Base-by-base conservation (phyloP, 1,284 basidiomycete genomes). In the Heterobasidion occidentale region DNA sequence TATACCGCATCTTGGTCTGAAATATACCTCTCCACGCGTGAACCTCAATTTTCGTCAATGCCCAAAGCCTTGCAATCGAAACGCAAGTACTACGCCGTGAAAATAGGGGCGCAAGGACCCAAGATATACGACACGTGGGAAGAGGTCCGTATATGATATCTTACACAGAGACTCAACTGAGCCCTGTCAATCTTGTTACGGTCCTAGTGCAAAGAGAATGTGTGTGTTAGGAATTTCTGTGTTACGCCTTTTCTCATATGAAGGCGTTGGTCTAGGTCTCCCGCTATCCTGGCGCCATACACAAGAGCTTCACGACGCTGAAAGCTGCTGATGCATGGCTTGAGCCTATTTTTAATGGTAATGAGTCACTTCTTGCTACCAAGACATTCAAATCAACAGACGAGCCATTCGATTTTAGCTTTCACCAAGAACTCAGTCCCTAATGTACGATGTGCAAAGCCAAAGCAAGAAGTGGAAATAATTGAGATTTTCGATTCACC, bases 71-170 rank as follows among this genome's bases (percentile, higher is more conserved):
- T 42, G 20, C 19, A 49, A 49, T 34, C 38, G 19, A 55, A 42
- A 46, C 47, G 63, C 27, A 84, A 83, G 60, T 83, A 68, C 58
- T 86, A 84, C 52, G 84, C 83, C 2, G 83, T 85, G 1, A 70
- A 71, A 44, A 67, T 74, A 35, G 84, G 83, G 3, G 69, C 78
- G 20, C 69, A 76, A 56, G 83, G 80, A 1, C 75, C 78, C 0
- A 71, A 70, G 48, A 76, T 86, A 33, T 85, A 82, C 51, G 62
- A 64, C 1, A 74, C 70, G 27, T 86, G 84, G 84, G 71, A 76
- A 36, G 76, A 83, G 69, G 83, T 51, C 38, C 17, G 38, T 12
- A 44, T 45, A 46, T n/a, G 35, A n/a, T 51, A 27, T 46, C 46
- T 15, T 12, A 36, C 15, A 20, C 50, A 17, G 42, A 15, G 6